Percentiles rank a stretch among this genome's conserved stretches.
Evolutionary conservation across 192 early-diverging fungal genomes (phyloP).

Genomic region (Rhizoclosmatium sp.): DNA sequence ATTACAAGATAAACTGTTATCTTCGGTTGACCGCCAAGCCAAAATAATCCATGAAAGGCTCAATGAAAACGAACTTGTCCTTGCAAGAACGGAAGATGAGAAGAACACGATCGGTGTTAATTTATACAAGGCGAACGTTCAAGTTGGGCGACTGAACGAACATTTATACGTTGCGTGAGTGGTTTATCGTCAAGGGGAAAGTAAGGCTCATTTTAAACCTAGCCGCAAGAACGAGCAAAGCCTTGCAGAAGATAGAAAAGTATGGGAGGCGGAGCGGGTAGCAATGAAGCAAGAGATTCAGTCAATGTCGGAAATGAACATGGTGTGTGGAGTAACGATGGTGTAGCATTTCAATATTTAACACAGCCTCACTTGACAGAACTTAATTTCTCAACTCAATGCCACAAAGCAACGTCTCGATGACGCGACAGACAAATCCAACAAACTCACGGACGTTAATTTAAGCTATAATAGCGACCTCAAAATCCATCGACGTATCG

Average conservation of each 20-base stretch:
- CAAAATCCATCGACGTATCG: constrained; percentile 59
- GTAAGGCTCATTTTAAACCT: neutral
- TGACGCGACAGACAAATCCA: constrained; percentile 40
- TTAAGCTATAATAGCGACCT: constrained; percentile 53
- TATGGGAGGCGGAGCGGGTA: constrained; percentile 45
- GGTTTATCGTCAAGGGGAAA: neutral
- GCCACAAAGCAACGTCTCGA: constrained; percentile 40
- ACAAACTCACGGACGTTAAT: constrained; percentile 55
- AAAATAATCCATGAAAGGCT: constrained; percentile 48
- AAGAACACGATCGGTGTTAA: constrained; percentile 53
- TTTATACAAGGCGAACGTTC: constrained; percentile 52
- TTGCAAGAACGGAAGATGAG: constrained; percentile 49
- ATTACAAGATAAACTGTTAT: constrained; percentile 53
- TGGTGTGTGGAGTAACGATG: neutral
- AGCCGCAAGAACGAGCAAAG: constrained; percentile 15
- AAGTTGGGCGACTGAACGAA: constrained; percentile 56
- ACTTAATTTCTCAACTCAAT: constrained; percentile 26
- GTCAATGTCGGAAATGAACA: constrained; percentile 33
- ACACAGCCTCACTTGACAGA: neutral
- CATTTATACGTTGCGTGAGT: constrained; percentile 51
- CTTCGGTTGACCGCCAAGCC: constrained; percentile 55
- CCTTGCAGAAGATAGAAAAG: constrained; percentile 25
- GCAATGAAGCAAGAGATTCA: constrained; percentile 41
- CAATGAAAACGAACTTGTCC: constrained; percentile 47
- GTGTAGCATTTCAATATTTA: neutral